Conservation (phyloP, 345 rosid species). For the Clarkia xantiana region DNA sequence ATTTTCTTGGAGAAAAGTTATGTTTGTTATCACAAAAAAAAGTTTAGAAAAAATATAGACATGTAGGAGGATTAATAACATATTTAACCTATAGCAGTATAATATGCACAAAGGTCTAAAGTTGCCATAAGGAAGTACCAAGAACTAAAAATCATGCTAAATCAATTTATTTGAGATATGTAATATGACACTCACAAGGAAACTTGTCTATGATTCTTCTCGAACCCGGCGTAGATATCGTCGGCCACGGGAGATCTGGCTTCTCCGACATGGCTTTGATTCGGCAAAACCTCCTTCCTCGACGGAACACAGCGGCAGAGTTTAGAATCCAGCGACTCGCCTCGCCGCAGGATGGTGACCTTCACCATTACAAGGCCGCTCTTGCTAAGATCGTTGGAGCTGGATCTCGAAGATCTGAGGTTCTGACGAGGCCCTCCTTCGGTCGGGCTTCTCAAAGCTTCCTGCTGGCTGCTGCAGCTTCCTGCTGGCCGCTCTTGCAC, state of each 20-base stretch:
- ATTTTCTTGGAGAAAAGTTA: too few relatives aligned
- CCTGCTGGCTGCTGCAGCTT: conserved; percentile 9
- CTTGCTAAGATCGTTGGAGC: background rate
- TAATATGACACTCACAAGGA: conserved; percentile 76
- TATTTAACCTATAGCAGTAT: too few relatives aligned
- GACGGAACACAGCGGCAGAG: conserved; percentile 9
- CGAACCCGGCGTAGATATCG: conserved; percentile 56
- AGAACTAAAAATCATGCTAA: background rate
- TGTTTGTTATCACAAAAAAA: too few relatives aligned
- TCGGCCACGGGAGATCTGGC: conserved; percentile 13
- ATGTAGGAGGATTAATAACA: too few relatives aligned
- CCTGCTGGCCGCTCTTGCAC: too few relatives aligned
- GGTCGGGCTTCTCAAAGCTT: conserved; percentile 18
- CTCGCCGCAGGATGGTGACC: conserved; percentile 33
- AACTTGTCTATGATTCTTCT: conserved; percentile 97
- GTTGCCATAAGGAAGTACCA: too few relatives aligned
- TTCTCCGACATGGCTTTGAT: conserved; percentile 18
- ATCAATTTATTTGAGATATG: background rate
- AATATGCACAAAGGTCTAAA: too few relatives aligned
- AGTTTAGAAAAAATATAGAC: background rate
- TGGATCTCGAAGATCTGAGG: conserved; percentile 1
- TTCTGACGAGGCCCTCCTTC: conserved; percentile 14
- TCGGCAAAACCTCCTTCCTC: conserved; percentile 7
- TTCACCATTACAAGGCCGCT: conserved; percentile 22
- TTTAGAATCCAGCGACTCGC: conserved; percentile 40